Conservation (phyloP, 768 basidiomycete species). For the Termitomyces sp. region DNA sequence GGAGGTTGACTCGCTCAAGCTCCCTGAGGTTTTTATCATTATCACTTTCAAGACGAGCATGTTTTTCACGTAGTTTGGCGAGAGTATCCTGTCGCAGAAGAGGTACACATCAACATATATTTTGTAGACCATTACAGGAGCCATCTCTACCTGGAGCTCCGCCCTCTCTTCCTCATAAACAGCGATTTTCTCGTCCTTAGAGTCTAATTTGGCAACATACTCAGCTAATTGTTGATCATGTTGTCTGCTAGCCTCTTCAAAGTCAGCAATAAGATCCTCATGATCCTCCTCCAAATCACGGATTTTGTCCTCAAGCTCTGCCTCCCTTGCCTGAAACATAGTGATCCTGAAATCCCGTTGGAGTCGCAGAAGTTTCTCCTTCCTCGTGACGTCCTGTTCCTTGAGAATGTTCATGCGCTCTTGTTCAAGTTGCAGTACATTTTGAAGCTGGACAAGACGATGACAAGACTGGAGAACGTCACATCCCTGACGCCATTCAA, state of each 20-base stretch:
- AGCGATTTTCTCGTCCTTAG: slow-evolving; percentile 32
- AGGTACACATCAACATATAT: slow-evolving; percentile 5
- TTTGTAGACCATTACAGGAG: background rate
- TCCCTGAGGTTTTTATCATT: slow-evolving; percentile 41
- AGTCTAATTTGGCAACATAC: slow-evolving; percentile 31
- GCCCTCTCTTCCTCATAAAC: slow-evolving; percentile 37
- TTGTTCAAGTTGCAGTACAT: slow-evolving; percentile 47
- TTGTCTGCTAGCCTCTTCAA: slow-evolving; percentile 22
- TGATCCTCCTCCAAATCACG: slow-evolving; percentile 46
- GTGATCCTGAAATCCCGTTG: slow-evolving; percentile 64
- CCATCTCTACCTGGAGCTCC: slow-evolving; percentile 34
- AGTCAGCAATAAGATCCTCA: slow-evolving; percentile 20
- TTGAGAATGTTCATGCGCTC: slow-evolving; percentile 46
- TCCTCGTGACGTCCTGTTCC: slow-evolving; percentile 47
- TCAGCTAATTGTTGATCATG: slow-evolving; percentile 25
- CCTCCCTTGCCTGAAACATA: slow-evolving; percentile 61
- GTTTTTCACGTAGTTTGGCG: slow-evolving; percentile 40
- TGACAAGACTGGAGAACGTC: slow-evolving; percentile 59
- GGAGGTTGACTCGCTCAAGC: slow-evolving; percentile 52
- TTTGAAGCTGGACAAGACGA: slow-evolving; percentile 58
- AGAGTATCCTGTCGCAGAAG: slow-evolving; percentile 27
- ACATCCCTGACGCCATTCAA: slow-evolving; percentile 57
- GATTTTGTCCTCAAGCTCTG: slow-evolving; percentile 50
- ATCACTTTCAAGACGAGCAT: slow-evolving; percentile 43
- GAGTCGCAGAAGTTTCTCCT: slow-evolving; percentile 52